phyloP scores from a whole-genome alignment of 1,139 yeast genomes.

The Arxiozyma telluris region DNA sequence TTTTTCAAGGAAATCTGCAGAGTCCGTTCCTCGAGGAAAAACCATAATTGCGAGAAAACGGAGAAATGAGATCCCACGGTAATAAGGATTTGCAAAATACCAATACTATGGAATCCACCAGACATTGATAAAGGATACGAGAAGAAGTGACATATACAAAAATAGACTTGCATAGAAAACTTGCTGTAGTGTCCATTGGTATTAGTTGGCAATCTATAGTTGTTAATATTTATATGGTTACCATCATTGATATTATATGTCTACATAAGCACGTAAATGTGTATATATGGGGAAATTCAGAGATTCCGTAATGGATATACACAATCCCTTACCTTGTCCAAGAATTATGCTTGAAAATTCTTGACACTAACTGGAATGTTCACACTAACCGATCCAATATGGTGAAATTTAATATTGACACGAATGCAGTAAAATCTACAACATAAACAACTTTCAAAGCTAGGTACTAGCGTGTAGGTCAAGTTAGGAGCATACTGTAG shows the following conservation, averaged over 20 bases:
- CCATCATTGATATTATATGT: background rate
- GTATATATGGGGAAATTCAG: background rate
- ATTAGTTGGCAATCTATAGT: no score
- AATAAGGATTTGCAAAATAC: background rate
- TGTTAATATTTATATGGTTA: no score
- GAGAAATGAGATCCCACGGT: background rate
- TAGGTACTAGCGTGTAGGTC: constrained; percentile 44
- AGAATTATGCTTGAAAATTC: constrained; percentile 8
- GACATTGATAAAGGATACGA: no score
- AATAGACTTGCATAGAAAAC: no score
- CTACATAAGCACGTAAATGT: background rate
- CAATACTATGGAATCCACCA: no score
- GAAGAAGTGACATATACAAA: no score
- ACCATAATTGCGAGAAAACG: background rate
- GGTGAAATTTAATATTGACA: constrained; percentile 29
- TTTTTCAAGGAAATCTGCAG: background rate
- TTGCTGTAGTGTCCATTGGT: background rate
- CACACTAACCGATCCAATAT: constrained; percentile 25
- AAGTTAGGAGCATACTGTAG: constrained; percentile 26
- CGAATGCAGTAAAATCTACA: constrained; percentile 43
- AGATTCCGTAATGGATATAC: background rate
- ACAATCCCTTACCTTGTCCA: background rate
- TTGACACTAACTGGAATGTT: constrained; percentile 34
- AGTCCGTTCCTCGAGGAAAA: background rate
- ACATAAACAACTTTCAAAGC: constrained; percentile 48